Evolutionary conservation across 2,329 filamentous ascomycete genomes (phyloP).

Genomic region (Hypoxylon sp.): DNA sequence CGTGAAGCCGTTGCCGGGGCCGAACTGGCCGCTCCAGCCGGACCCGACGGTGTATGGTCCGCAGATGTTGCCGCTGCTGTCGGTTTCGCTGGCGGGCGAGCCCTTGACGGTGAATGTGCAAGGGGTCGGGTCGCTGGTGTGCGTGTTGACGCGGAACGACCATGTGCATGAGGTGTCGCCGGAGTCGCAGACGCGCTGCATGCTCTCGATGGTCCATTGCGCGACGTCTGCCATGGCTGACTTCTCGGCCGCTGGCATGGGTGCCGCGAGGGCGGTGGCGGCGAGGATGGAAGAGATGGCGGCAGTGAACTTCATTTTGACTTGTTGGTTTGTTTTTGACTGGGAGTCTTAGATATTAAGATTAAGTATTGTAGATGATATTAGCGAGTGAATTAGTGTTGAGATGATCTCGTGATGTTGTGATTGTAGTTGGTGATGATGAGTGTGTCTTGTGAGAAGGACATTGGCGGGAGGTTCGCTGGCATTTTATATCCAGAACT

Average conservation of each 20-base stretch:
- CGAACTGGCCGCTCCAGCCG: slow-evolving; percentile 70
- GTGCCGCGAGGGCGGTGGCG: slow-evolving; percentile 48
- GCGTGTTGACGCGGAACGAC: slow-evolving; percentile 58
- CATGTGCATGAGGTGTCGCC: slow-evolving; percentile 58
- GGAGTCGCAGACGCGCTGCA: slow-evolving; percentile 57
- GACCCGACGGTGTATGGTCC: slow-evolving; percentile 65
- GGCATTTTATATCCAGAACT: slow-evolving; percentile 31
- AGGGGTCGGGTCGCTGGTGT: slow-evolving; percentile 48
- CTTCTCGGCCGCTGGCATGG: slow-evolving; percentile 40
- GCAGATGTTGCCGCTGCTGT: slow-evolving; percentile 57
- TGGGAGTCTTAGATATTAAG: slow-evolving; percentile 28
- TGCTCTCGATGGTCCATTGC: slow-evolving; percentile 57
- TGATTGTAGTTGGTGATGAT: slow-evolving; percentile 24
- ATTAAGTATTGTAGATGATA: slow-evolving; percentile 20
- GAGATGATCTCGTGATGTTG: slow-evolving; percentile 4
- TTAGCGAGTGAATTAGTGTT: slow-evolving; percentile 19
- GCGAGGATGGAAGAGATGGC: slow-evolving; percentile 49
- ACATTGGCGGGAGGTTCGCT: slow-evolving; percentile 16
- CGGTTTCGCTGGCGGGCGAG: slow-evolving; percentile 55
- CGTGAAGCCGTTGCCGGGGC: slow-evolving; percentile 65
- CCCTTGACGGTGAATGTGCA: slow-evolving; percentile 57
- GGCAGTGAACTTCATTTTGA: slow-evolving; percentile 55
- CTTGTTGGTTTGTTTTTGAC: slow-evolving; percentile 9
- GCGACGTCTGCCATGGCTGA: slow-evolving; percentile 51
- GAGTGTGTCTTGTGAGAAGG: slow-evolving; percentile 20